Evolutionary conservation across 345 rosid species (phyloP).

Genomic region (Pistacia atlantica): DNA sequence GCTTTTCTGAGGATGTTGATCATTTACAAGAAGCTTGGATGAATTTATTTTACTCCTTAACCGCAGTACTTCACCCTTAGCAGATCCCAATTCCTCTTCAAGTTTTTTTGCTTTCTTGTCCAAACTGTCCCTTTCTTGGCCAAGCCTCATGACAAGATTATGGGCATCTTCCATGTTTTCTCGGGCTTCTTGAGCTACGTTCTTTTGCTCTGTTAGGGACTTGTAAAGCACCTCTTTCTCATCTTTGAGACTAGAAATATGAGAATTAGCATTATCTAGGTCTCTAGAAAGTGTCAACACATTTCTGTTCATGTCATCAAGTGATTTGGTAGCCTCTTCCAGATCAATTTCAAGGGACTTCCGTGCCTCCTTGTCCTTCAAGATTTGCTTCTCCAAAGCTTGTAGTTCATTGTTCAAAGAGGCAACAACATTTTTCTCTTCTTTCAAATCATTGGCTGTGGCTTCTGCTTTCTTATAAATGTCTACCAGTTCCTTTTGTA

Average conservation of each 20-base stretch:
- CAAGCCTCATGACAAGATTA: slow-evolving; percentile 73
- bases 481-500: slow-evolving; percentile 63
- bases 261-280: slow-evolving; percentile 60
- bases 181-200: slow-evolving; percentile 54
- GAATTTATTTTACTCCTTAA: slow-evolving; percentile 65
- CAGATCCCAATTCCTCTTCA: slow-evolving; percentile 70
- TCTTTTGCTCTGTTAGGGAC: slow-evolving; percentile 69
- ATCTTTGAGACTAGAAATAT: slow-evolving; percentile 63
- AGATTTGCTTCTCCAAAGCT: slow-evolving; percentile 65
- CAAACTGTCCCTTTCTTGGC: slow-evolving; percentile 75
- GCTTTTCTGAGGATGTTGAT: slow-evolving; percentile 30
- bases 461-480: slow-evolving; percentile 60
- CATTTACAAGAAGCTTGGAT: slow-evolving; percentile 33
- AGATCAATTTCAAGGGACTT: slow-evolving; percentile 72
- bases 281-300: slow-evolving; percentile 60
- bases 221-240: slow-evolving; percentile 79
- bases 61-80: slow-evolving; percentile 86
- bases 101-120: slow-evolving; percentile 77
- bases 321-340: slow-evolving; percentile 88
- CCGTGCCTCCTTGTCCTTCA: slow-evolving; percentile 62
- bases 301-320: slow-evolving; percentile 80
- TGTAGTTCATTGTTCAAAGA: slow-evolving; percentile 59
- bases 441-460: slow-evolving; percentile 53
- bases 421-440: slow-evolving; percentile 49
- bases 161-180: slow-evolving; percentile 96